Evolutionary conservation across 768 basidiomycete genomes (phyloP), one percentile per base, ranked within the genome.

Genomic region (Austroboletus festivus): DNA sequence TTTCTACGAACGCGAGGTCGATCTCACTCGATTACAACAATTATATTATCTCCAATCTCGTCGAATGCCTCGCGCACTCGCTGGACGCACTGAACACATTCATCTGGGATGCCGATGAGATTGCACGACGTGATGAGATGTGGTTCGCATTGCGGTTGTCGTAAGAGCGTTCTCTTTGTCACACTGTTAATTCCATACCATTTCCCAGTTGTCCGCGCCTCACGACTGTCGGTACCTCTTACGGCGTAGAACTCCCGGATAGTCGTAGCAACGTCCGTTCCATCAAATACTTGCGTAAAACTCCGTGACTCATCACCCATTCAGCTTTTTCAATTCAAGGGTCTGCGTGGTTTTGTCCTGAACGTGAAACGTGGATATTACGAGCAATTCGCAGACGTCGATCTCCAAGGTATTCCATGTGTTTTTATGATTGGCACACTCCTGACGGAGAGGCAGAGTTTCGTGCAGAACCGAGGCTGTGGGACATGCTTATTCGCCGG

Each of bases 91-190:
- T 90, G 34, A 68, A 72, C 23, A 79, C 71, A 12, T 89, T 89
- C 57, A 67, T 78, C 30, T 90, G 87, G 87, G 83, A 83, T 51
- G 83, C 78, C 4, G 84, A 85, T 12, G 83, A 86, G 60, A 65
- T 71, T 8, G 70, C 81, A 28, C 78, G 82, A 15, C 77, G 74
- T 28, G 87, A 89, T 50, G 81, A 84, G 52, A 85, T 90, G 83
- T 90, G 87, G 87, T 77, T 85, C 51, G 79, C 82, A 38, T 70
- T 90, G 56, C 78, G 85, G 31, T 67, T 79, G 45, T 81, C 79
- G 87, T 89, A 55, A 60, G 77, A 61, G 10, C 33, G 22, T 6
- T 8, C 5, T 19, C 15, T 41, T 46, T 6, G 24, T 23, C 4
- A 41, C 22, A 28, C 23, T 9, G 18, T 23, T 20, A 16, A 35